phyloP scores from a whole-genome alignment of 768 basidiomycete genomes.

The Mycena polygramma region DNA sequence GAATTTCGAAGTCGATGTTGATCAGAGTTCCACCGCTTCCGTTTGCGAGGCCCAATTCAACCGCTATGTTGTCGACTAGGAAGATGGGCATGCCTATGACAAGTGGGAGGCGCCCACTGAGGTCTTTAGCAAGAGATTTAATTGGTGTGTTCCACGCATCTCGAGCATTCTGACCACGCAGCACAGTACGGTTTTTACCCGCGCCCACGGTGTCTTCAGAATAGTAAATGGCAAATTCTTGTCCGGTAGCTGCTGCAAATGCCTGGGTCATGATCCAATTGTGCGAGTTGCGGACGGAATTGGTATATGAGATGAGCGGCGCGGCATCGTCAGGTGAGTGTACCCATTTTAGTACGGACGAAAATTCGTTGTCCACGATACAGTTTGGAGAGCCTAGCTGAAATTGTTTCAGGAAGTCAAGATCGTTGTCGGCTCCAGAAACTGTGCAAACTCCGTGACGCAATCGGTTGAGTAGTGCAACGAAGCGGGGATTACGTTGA shows the following conservation, averaged over 20 bases:
- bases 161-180: no score
- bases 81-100: no score
- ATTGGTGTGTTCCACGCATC: no score
- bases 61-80: no score
- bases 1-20: no score
- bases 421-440: conserved; percentile 13
- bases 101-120: no score
- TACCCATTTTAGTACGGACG: conserved; percentile 20
- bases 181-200: no score
- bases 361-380: not conserved
- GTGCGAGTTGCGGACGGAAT: conserved; percentile 30
- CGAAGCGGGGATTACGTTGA: conserved; percentile 25
- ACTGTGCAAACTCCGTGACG: conserved; percentile 30
- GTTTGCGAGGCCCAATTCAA: no score
- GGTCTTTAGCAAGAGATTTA: no score
- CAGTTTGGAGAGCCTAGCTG: not conserved
- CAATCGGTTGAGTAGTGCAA: conserved; percentile 25
- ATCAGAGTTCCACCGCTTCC: no score
- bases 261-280: conserved; percentile 29
- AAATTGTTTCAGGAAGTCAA: conserved; percentile 21
- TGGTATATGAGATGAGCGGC: no score
- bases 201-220: not conserved
- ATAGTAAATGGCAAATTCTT: conserved; percentile 27
- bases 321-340: conserved; percentile 5
- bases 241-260: conserved; percentile 24